These are phyloP conservation scores for Trichoderma atrobrunneum DNA, from an alignment of 2,329 filamentous ascomycete genomes.

Conservation along the genomic window DNA sequence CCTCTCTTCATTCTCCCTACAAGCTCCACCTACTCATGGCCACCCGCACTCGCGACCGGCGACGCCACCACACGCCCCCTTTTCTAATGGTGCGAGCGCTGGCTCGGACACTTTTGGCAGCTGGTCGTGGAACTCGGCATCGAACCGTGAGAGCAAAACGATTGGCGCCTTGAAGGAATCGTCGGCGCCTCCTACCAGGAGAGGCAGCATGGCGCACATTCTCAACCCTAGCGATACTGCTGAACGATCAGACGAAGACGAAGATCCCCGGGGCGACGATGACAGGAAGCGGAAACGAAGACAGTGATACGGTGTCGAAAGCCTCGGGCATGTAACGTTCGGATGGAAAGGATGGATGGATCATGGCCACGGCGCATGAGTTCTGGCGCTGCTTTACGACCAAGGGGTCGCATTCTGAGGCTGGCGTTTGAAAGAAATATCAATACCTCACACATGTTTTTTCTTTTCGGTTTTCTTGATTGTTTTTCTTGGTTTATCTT, in stretches of 20 bases:
- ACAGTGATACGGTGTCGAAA: slow-evolving; percentile 34
- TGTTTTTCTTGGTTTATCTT: background rate
- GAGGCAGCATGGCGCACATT: slow-evolving; percentile 62
- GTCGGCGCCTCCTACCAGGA: slow-evolving; percentile 54
- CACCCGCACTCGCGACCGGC: slow-evolving; percentile 51
- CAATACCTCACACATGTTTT: background rate
- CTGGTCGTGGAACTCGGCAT: slow-evolving; percentile 56
- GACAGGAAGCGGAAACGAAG: slow-evolving; percentile 62
- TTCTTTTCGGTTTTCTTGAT: background rate
- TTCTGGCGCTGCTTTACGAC: slow-evolving; percentile 11
- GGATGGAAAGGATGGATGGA: background rate
- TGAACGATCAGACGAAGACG: slow-evolving; percentile 56
- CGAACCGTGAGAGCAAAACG: slow-evolving; percentile 48
- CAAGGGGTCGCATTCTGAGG: background rate
- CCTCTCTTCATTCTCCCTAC: slow-evolving; percentile 53
- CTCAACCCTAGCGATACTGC: slow-evolving; percentile 58
- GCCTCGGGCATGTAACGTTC: background rate
- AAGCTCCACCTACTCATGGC: slow-evolving; percentile 39
- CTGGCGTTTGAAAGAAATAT: slow-evolving; percentile 13
- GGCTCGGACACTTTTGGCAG: slow-evolving; percentile 48
- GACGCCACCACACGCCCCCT: slow-evolving; percentile 49
- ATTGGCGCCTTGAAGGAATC: slow-evolving; percentile 51
- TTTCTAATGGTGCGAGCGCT: slow-evolving; percentile 37
- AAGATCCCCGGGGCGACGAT: slow-evolving; percentile 53
- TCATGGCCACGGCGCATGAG: slow-evolving; percentile 5